Base-by-base conservation (phyloP, 2,329 filamentous ascomycete species). In the Botrytis deweyae region DNA sequence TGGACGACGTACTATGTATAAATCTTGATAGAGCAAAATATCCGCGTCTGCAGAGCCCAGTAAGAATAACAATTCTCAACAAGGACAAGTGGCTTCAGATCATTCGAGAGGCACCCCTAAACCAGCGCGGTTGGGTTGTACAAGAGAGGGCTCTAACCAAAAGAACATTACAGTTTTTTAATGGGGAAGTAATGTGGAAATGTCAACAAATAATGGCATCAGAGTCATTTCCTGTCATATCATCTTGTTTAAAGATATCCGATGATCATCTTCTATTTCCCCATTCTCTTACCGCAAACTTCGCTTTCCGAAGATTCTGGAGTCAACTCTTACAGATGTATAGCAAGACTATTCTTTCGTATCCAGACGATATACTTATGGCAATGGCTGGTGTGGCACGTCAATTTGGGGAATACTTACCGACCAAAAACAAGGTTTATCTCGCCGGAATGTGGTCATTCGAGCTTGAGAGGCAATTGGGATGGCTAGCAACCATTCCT, bases 391-490 rank as follows among this genome's bases (percentile, higher is more conserved):
- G 59, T 25, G 59, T 61, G 29, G 20, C 40, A 16, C 64, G 44
- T 25, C 10, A 44, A 33, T 66, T 66, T 66, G 38, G 20, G 20
- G n/a, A 66, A 22, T 46, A 66, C n/a, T 36, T 66, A 61, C 59
- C 59, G 22, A 61, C 33, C 25, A 22, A 20, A 12, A 46, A 66
- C 10, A 33, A 36, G 18, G 12, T 22, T 22, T 66, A 66, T 36
- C 42, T 49, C 29, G 64, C 64, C 12, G 64, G 64, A 18, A 36
- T 66, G 64, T 66, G 64, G 64, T 36, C 20, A 10, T 66, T 66
- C 44, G 64, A 66, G 16, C 64, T 66, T 66, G 64, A 44, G 38
- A 49, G 38, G 40, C 64, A 66, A 42, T 36, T 66, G 22, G 42
- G 64, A 20, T 66, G 64, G 64, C 29, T 16, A 44, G n/a, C 64